phyloP scores from a whole-genome alignment of 2,329 filamentous ascomycete species.

The Diaporthe sp. region DNA sequence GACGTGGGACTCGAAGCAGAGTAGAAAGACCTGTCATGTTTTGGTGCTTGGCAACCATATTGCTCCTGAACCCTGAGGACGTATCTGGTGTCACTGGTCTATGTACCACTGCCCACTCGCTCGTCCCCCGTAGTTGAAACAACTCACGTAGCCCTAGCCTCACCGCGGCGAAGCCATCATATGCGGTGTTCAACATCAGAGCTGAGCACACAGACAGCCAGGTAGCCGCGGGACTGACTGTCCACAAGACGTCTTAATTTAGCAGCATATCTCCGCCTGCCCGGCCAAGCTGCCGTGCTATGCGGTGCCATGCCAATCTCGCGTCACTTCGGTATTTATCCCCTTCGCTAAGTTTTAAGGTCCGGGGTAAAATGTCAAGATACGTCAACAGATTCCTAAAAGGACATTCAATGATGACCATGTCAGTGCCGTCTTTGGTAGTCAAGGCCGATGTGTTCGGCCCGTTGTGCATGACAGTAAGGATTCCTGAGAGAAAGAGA shows the following conservation, averaged over 20 bases:
- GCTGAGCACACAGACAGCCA: slow-evolving; percentile 6
- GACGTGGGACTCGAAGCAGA: not conserved
- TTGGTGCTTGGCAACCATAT: not conserved
- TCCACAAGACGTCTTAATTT: slow-evolving; percentile 9
- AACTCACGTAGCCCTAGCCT: not conserved
- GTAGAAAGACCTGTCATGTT: too few relatives aligned
- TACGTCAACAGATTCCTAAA: not conserved
- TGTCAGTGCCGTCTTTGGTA: not conserved
- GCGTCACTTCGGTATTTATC: slow-evolving; percentile 18
- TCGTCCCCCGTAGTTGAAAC: not conserved
- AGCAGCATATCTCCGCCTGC: not conserved
- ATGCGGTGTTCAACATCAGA: not conserved
- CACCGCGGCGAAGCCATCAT: not conserved
- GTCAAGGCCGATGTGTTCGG: slow-evolving; percentile 14
- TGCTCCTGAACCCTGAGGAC: too few relatives aligned
- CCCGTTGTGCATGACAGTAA: slow-evolving; percentile 17
- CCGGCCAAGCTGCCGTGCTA: not conserved
- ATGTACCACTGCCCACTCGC: not conserved
- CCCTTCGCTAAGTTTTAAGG: not conserved
- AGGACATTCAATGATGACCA: not conserved
- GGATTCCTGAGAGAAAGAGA: not conserved
- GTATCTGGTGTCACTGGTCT: not conserved
- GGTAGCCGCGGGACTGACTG: not conserved
- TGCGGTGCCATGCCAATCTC: not conserved
- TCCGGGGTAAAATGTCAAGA: slow-evolving; percentile 23